Evolutionary conservation across 805 yeast species (phyloP), one percentile per base, ranked within the genome.

Genomic region (Suhomyces sp.): DNA sequence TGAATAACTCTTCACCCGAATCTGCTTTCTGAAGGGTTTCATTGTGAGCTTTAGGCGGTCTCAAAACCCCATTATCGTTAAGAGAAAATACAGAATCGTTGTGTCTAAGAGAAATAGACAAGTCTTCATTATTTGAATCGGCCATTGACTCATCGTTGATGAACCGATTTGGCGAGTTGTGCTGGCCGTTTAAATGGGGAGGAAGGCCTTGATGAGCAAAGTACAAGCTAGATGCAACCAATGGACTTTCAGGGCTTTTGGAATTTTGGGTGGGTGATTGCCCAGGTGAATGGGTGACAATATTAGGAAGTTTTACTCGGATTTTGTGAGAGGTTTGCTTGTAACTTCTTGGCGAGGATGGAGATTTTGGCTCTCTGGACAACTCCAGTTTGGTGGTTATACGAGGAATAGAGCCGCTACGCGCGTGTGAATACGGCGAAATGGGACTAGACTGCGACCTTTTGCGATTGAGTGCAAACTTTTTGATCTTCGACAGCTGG

Each of bases 121-220:
- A 51, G 27, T 65, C 67, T 22, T 60, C 61, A 35, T 57, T 54
- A 17, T 51, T 58, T 20, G 56, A 46, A 13, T 60, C 61, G n/a
- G 67, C 58, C 46, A 54, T 56, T 39, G 55, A 53, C 31, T 53
- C 56, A 35, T 53, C 60, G 33, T 54, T 47, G 43, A 47, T 47
- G 5, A 39, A 46, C 33, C 47, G 24, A 20, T 41, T 45, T 17
- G 53, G 33, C 17, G n/a, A 15, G n/a, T 19, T 37, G 21, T 37
- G 41, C 41, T 17, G 41, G 53, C 56, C 48, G 50, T 60, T 47
- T 67, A 73, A 50, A 57, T 82, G 86, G 2, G 83, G 83, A 3
- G 86, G 85, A 8, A 78, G 62, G 0, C 86, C 86, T 57, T 82
- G 86, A 58, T 78, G 81, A 4, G 77, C 78, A 64, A 82, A 82